Base-by-base conservation (phyloP, 176 grass and related monocot genomes). In the Hordeum vulgare region DNA sequence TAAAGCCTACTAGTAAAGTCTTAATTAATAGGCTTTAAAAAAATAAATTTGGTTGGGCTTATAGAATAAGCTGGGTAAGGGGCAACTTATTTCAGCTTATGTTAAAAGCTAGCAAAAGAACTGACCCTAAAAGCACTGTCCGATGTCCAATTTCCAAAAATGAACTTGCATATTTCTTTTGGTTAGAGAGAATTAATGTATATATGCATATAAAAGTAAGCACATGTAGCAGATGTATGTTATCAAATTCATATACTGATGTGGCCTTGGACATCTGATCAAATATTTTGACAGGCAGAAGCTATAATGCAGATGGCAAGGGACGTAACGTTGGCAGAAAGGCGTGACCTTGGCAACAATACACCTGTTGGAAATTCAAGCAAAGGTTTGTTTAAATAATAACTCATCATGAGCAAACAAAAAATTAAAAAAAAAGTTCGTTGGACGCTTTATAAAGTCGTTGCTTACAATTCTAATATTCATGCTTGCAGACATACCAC, bases 401-500 rank as follows among this genome's bases (percentile, higher is more conserved):
- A 73, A 34, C 35, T 54, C 36, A 73, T 25, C 5, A 31, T 2
- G 20, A 31, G 42, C 7, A 4, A 73, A 14, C 3, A 8, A 41
- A n/a, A 71, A 21, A 57, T 61, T 41, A 8, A 4, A 13, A 51
- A 51, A 51, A 7, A 51, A 17, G 41, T 41, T 6, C 5, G 0
- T n/a, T 58, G 4, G 2, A 29, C 42, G 11, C 33, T 20, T 26
- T 23, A 18, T 33, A 12, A 71, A 71, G 2, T 3, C 20, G 1
- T 17, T n/a, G 12, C 39, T 26, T 11, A 59, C 2, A 26, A 5
- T 62, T 56, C 20, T 63, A 62, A 64, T 35, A 14, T 63, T 83
- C 28, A 47, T 85, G 27, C n/a, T 83, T 63, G 62, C 61, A 92
- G 86, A 93, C 59, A 87, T 83, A 36, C 91, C 94, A 2, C 81